Conservation (phyloP, 768 basidiomycete species). For the Mycena galopus region DNA sequence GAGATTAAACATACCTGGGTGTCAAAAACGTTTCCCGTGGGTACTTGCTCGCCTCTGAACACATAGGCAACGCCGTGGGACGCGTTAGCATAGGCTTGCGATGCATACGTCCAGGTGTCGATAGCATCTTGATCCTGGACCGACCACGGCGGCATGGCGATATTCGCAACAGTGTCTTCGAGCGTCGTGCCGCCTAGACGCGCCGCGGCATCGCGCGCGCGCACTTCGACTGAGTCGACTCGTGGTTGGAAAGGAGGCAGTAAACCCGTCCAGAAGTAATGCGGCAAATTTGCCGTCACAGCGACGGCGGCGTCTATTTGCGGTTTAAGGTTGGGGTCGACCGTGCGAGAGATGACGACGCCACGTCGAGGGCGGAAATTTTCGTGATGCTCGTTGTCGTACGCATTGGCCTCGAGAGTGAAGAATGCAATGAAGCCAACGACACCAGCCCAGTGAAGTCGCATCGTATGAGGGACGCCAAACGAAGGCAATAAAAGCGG, state of each 20-base stretch:
- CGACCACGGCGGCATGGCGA: background rate
- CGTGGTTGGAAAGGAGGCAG: constrained; percentile 13
- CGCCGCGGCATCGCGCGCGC: constrained; percentile 3
- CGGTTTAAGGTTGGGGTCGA: background rate
- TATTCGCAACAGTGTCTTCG: constrained; percentile 7
- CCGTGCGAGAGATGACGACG: no score
- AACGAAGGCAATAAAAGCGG: no score
- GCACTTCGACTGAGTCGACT: constrained; percentile 8
- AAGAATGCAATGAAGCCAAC: background rate
- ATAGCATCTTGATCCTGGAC: background rate
- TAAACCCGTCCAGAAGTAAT: constrained; percentile 17
- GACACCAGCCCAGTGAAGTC: background rate
- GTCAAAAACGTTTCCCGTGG: constrained; percentile 7
- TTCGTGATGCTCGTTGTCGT: background rate
- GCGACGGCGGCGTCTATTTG: constrained; percentile 12
- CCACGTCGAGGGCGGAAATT: no score
- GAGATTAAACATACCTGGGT: background rate
- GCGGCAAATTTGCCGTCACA: background rate
- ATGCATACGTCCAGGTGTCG: constrained; percentile 20
- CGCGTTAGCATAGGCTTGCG: background rate
- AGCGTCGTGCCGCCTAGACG: constrained; percentile 16
- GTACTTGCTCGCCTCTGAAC: constrained; percentile 7
- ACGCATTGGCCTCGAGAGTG: background rate
- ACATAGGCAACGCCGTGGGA: constrained; percentile 3
- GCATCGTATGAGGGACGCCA: background rate